phyloP scores from a whole-genome alignment of 331 rosid genomes.

The Malus hybrid region DNA sequence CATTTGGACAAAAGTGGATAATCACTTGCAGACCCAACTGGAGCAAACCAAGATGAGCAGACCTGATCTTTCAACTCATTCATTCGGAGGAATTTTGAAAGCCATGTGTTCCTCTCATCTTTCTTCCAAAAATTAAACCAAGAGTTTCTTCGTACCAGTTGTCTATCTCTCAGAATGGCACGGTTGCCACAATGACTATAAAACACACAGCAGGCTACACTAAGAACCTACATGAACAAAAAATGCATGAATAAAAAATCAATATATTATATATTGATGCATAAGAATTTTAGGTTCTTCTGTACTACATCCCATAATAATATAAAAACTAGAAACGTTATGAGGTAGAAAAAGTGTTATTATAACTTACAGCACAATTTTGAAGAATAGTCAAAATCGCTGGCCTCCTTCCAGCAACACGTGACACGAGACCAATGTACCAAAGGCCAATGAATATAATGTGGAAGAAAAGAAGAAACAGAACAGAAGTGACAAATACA shows the following conservation, averaged over 20 bases:
- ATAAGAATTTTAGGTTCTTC: not conserved
- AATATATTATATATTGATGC: not conserved
- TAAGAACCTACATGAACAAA: constrained; percentile 63
- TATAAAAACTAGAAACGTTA: not conserved
- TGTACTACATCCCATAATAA: not conserved
- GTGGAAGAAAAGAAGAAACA: constrained; percentile 83
- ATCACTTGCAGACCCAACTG: constrained; percentile 96
- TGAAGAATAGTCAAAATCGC: constrained; percentile 77
- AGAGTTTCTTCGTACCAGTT: constrained; percentile 38
- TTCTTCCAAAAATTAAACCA: constrained; percentile 80
- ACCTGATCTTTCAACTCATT: constrained; percentile 83
- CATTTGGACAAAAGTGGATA: constrained; percentile 94
- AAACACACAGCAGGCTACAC: constrained; percentile 97
- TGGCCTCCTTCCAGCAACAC: constrained; percentile 92
- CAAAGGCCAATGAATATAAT: constrained; percentile 79
- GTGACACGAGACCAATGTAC: constrained; percentile 94
- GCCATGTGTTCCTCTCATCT: constrained; percentile 79
- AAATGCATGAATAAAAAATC: constrained; percentile 20
- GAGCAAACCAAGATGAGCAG: constrained; percentile 98
- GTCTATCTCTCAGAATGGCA: constrained; percentile 59
- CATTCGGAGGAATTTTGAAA: constrained; percentile 69
- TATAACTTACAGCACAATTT: constrained; percentile 77
- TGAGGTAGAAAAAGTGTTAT: not conserved
- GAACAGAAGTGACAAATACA: constrained; percentile 74
- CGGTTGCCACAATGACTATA: constrained; percentile 97